Evolutionary conservation across 306 rosid species (phyloP).

Genomic region (Senna siamea): DNA sequence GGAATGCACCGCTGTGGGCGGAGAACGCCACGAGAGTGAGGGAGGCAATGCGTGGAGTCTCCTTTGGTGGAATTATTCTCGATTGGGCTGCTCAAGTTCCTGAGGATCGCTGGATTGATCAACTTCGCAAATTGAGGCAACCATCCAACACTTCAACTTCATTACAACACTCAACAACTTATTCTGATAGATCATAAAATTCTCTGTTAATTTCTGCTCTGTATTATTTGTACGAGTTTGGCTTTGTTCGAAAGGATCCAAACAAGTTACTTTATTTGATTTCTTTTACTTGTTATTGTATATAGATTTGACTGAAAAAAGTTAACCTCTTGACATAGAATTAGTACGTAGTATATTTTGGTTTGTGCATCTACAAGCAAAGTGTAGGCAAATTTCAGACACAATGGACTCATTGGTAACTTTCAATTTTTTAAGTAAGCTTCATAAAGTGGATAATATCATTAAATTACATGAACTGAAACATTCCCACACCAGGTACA

Average conservation of each 20-base stretch:
- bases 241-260: not conserved
- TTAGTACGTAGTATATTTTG: not conserved
- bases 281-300: not conserved
- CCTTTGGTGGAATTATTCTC: conserved; percentile 69
- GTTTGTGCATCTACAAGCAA: not conserved
- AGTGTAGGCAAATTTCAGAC: not conserved
- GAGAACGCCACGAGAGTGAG: conserved; percentile 79
- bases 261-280: not conserved
- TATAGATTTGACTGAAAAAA: not conserved
- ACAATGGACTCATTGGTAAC: not conserved
- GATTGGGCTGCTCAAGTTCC: conserved; percentile 69
- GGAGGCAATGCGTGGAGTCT: conserved; percentile 88
- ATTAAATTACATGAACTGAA: conserved; percentile 20
- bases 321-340: no score
- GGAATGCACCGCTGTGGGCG: conserved; percentile 70
- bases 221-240: not conserved
- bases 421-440: not conserved
- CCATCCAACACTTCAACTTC: conserved; percentile 38
- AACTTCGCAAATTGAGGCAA: conserved; percentile 57
- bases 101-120: conserved; percentile 77
- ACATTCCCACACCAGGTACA: conserved; percentile 1
- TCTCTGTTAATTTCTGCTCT: not conserved
- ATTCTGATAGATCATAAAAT: not conserved
- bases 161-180: not conserved
- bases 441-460: not conserved